Evolutionary conservation across 441 rosid species (phyloP).

Genomic region (Populus hybrid): DNA sequence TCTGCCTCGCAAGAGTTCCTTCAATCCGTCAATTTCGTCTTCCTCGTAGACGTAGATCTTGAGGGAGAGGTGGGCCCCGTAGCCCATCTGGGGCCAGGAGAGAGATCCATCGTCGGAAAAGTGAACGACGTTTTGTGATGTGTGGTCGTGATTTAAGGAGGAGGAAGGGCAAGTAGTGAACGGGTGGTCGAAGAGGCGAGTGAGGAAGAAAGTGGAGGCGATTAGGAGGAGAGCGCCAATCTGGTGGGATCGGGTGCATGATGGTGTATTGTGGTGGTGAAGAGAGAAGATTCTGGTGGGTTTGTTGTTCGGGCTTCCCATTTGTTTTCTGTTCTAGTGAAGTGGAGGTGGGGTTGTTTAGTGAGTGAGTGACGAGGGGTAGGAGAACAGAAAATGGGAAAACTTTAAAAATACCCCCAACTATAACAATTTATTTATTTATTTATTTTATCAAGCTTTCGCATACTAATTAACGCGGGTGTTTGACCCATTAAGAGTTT

Average conservation of each 20-base stretch:
- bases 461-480: no score
- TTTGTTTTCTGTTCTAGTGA: slow-evolving; percentile 9
- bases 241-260: slow-evolving; percentile 84
- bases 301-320: slow-evolving; percentile 52
- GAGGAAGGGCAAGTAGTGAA: slow-evolving; percentile 36
- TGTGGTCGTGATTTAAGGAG: slow-evolving; percentile 8
- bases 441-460: no score
- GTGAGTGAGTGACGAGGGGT: not conserved
- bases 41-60: slow-evolving; percentile 89
- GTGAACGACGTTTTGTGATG: slow-evolving; percentile 21
- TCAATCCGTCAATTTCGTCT: slow-evolving; percentile 69
- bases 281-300: slow-evolving; percentile 38
- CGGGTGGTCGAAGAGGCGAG: slow-evolving; percentile 67
- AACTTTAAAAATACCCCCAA: no score
- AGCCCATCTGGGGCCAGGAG: slow-evolving; percentile 67
- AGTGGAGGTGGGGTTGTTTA: not conserved
- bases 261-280: slow-evolving; percentile 42
- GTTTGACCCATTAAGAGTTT: no score
- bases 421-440: no score
- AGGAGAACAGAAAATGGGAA: not conserved
- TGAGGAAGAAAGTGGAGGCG: slow-evolving; percentile 72
- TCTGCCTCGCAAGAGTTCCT: slow-evolving; percentile 63
- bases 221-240: slow-evolving; percentile 74
- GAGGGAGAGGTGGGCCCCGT: slow-evolving; percentile 59
- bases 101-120: slow-evolving; percentile 34